These are phyloP conservation scores for Fomitopsis pinicola DNA, from an alignment of 1,284 basidiomycete species.

Conservation along the genomic window DNA sequence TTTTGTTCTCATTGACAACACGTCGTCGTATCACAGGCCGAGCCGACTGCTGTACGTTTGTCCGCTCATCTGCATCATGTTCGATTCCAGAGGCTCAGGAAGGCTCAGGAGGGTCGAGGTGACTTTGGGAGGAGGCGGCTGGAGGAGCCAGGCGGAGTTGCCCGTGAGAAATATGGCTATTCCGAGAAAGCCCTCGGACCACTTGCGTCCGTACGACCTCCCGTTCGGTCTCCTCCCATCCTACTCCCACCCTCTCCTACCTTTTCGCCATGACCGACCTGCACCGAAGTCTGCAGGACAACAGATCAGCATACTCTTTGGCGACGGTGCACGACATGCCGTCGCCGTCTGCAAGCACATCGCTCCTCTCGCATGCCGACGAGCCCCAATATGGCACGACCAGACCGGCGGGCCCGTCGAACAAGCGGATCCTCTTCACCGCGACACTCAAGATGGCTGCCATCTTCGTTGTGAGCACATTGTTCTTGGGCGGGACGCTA, in stretches of 20 bases:
- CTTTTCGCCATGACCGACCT: constrained; percentile 12
- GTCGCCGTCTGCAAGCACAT: constrained; percentile 20
- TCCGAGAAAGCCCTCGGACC: not conserved
- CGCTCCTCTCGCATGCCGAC: constrained; percentile 33
- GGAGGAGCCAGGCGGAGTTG: constrained; percentile 1
- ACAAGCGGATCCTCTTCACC: constrained; percentile 56
- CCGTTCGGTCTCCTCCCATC: not conserved
- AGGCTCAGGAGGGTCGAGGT: too few species aligned
- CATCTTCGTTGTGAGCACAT: constrained; percentile 69
- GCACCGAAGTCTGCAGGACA: constrained; percentile 22
- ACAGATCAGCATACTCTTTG: constrained; percentile 63
- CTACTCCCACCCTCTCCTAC: constrained; percentile 1
- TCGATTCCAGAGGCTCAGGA: too few species aligned
- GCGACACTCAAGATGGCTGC: constrained; percentile 80
- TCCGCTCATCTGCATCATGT: too few species aligned
- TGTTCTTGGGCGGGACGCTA: constrained; percentile 68
- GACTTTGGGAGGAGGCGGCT: too few species aligned
- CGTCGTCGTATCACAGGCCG: too few species aligned
- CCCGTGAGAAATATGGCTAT: constrained; percentile 12
- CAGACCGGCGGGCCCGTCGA: constrained; percentile 38
- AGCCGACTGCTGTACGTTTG: too few species aligned
- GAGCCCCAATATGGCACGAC: constrained; percentile 48
- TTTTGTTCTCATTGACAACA: too few species aligned
- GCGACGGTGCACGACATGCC: constrained; percentile 40
- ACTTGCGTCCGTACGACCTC: not conserved